Conservation (phyloP, 371 early-diverging fungal species). For the Mucor saturninus region DNA sequence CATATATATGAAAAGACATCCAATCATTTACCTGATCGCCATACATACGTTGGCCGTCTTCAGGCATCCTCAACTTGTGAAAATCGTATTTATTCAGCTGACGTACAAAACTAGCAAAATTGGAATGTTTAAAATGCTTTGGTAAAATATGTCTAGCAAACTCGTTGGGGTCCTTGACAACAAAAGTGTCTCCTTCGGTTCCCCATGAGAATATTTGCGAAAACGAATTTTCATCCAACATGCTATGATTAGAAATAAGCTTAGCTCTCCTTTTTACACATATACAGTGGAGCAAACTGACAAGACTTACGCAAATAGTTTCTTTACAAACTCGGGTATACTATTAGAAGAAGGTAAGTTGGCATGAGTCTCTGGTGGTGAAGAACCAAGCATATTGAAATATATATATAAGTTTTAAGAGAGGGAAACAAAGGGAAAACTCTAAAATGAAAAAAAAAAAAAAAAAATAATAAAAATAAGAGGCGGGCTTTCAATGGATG, state of each 20-base stretch:
- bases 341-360: conserved; percentile 17
- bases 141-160: conserved; percentile 79
- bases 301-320: conserved; percentile 43
- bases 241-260: conserved; percentile 31
- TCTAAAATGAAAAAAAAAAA: too few species aligned
- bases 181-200: conserved; percentile 78
- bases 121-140: conserved; percentile 93
- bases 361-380: conserved; percentile 8
- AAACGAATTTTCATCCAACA: conserved; percentile 73
- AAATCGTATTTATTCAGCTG: conserved; percentile 96
- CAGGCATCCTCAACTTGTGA: conserved; percentile 75
- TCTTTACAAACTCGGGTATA: conserved; percentile 58
- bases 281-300: background rate
- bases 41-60: conserved; percentile 62
- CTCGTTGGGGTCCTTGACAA: conserved; percentile 78
- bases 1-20: background rate
- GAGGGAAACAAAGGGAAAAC: background rate
- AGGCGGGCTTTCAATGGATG: too few species aligned
- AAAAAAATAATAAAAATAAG: too few species aligned
- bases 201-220: conserved; percentile 78
- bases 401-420: background rate
- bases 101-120: conserved; percentile 92
- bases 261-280: background rate
- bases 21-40: conserved; percentile 62
- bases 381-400: conserved; percentile 11